Evolutionary conservation across 2,329 filamentous ascomycete species (phyloP), one percentile per base, ranked within the genome.

Genomic region (Pseudocercospora cruenta): DNA sequence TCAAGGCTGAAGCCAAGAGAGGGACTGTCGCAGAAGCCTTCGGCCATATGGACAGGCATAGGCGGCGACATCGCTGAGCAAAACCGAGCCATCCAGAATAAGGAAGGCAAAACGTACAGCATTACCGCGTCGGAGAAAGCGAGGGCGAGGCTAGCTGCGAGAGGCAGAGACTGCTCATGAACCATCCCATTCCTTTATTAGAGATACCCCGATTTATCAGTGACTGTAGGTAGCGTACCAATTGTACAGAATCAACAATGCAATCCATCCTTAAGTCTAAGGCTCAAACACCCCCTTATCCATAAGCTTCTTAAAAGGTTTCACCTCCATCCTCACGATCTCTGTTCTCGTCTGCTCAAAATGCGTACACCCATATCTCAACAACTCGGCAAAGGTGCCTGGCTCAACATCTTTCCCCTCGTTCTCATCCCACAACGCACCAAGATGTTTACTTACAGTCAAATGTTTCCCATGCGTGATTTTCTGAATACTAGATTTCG

Each of bases 351-450:
- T 71, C 68, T 76, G 75, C 55, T 72, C 71, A 58, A 76, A 75
- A 68, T 75, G 69, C n/a, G 72, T 67, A 36, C 65, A 70, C 8
- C 74, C 75, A 64, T 76, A 76, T 62, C 75, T 72, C 36, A 76
- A 62, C 24, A 75, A 49, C 66, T 72, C 72, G 12, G 71, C 75
- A 68, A 76, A 77, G 2, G 75, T 77, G n/a, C 75, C 75, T 26
- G 59, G 47, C 58, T 71, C 68, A 26, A 70, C 63, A 62, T 70
- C 65, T 31, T 74, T 73, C 21, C 69, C 71, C 8, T 65, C 66
- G 33, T 72, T 60, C 60, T 66, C 63, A 60, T 77, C 75, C 72
- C 71, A 76, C 22, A 77, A 62, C n/a, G 69, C 57, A 4, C 74
- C 75, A 33, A 75, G 53, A 16, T 71, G 64, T 3, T 60, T 63